Base-by-base conservation (phyloP, 2,329 filamentous ascomycete species). In the Cladosporium sp. region DNA sequence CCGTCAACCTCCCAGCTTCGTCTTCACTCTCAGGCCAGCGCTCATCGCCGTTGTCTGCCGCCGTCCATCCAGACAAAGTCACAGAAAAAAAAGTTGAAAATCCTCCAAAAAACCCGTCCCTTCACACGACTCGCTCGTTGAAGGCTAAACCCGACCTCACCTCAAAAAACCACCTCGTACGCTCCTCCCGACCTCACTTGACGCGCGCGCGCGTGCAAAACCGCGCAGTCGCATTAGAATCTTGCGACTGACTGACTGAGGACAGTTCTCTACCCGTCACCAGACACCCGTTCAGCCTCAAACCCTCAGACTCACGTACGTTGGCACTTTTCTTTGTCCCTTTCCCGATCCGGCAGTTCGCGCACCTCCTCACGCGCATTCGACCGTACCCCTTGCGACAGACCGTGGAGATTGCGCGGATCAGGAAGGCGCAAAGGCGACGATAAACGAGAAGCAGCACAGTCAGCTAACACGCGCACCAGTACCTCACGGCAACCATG, bases 61-160 rank as follows among this genome's bases (percentile, higher is more conserved):
- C 48, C 44, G 40, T 39, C 37, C 56, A 57, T 35, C 35, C 35
- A 25, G 52, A 56, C 40, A 56, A 56, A 45, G 39, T 25, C 19
- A 57, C 25, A 56, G 66, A 65, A 68, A 74, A 74, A 45, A 74
- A 75, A 74, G 28, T 50, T 37, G 47, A 50, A 35, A 50, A 50
- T 32, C 22, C 9, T 32, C 60, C 64, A 53, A 68, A 74, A 72
- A 70, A 61, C 60, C 67, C 61, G 63, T 70, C 60, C 63, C 61
- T 67, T 67, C 61, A 56, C 60, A 32, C 59, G 47, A 47, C 48
- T 54, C 56, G 56, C 49, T 58, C 50, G 53, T 54, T 54, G 52
- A 66, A 65, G 61, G 61, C 65, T 62, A 59, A n/a, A 61, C 35
- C 49, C 49, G 45, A 52, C 22, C 36, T 39, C 54, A 28, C 50